These are phyloP conservation scores for Flueggea neowawraea DNA, from an alignment of 441 rosid species.

Conservation along the genomic window DNA sequence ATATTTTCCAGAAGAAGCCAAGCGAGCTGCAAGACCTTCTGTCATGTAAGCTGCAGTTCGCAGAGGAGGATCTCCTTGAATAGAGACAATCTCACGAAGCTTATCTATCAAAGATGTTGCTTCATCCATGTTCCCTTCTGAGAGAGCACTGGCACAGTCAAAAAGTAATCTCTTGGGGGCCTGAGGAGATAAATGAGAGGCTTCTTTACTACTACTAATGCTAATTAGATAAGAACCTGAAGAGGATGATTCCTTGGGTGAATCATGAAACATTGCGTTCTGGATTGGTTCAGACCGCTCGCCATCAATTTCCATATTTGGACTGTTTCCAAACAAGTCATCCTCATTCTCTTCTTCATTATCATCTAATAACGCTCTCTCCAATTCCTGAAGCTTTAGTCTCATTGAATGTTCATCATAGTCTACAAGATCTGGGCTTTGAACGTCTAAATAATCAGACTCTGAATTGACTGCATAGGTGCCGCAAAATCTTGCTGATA, in stretches of 20 bases:
- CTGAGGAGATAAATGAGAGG: slow-evolving; percentile 38
- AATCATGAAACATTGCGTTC: slow-evolving; percentile 49
- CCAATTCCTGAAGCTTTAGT: slow-evolving; percentile 83
- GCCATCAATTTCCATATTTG: slow-evolving; percentile 73
- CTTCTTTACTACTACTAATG: slow-evolving; percentile 54
- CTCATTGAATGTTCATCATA: slow-evolving; percentile 57
- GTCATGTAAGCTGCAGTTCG: slow-evolving; percentile 99
- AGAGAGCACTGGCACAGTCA: slow-evolving; percentile 65
- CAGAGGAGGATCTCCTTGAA: slow-evolving; percentile 94
- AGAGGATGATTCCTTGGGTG: slow-evolving; percentile 84
- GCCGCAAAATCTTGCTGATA: slow-evolving; percentile 21
- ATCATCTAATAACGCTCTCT: slow-evolving; percentile 77
- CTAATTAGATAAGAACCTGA: slow-evolving; percentile 75
- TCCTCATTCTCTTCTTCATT: slow-evolving; percentile 46
- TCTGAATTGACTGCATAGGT: slow-evolving; percentile 33
- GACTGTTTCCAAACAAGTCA: slow-evolving; percentile 37
- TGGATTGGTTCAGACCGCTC: slow-evolving; percentile 65
- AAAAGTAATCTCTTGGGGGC: slow-evolving; percentile 76
- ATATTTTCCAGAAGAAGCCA: slow-evolving; percentile 87
- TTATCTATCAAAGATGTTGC: slow-evolving; percentile 67
- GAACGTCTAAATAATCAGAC: slow-evolving; percentile 38
- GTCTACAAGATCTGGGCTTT: slow-evolving; percentile 47
- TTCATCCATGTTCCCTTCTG: slow-evolving; percentile 61
- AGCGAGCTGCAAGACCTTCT: slow-evolving; percentile 95
- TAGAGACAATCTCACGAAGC: slow-evolving; percentile 75